Conservation (phyloP, 148 eudicot species). For the Fallopia convolvulus region DNA sequence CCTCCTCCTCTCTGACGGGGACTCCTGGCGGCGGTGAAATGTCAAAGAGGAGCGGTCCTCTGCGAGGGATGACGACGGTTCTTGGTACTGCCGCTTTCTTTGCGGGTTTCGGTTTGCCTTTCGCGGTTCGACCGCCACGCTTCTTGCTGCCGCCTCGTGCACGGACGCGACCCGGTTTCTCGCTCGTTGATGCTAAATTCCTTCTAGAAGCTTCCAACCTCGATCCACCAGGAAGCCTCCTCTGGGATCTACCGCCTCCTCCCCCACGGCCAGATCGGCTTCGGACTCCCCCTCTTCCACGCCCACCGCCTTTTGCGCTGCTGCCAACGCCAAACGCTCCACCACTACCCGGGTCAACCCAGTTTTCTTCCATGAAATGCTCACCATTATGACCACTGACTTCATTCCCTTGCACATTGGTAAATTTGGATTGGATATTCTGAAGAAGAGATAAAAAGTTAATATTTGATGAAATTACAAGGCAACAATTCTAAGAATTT, state of each 20-base stretch:
- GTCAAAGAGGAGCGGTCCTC: conserved; percentile 23
- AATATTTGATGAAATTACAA: neutral
- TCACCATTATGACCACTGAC: conserved; percentile 23
- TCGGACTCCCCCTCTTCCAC: conserved; percentile 35
- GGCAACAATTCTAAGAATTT: neutral
- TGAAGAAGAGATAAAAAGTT: conserved; percentile 16
- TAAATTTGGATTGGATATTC: conserved; percentile 42
- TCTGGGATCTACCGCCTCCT: conserved; percentile 60
- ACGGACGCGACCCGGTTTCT: conserved; percentile 32
- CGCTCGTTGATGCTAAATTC: conserved; percentile 18
- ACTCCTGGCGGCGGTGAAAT: conserved; percentile 22
- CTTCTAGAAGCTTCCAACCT: conserved; percentile 21
- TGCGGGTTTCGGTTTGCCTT: conserved; percentile 34
- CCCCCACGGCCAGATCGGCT: conserved; percentile 39
- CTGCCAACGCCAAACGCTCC: conserved; percentile 20
- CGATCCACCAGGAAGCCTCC: conserved; percentile 25
- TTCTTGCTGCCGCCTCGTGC: conserved; percentile 43
- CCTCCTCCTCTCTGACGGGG: conserved; percentile 22
- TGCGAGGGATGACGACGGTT: conserved; percentile 10
- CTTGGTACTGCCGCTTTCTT: conserved; percentile 31
- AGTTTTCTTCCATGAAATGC: conserved; percentile 27
- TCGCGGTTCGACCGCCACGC: conserved; percentile 51
- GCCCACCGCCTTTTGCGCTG: conserved; percentile 26
- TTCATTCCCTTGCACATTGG: conserved; percentile 32
- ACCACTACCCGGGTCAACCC: conserved; percentile 26